Conservation (phyloP, 148 eudicot species). For the Chenopodium quinoa region DNA sequence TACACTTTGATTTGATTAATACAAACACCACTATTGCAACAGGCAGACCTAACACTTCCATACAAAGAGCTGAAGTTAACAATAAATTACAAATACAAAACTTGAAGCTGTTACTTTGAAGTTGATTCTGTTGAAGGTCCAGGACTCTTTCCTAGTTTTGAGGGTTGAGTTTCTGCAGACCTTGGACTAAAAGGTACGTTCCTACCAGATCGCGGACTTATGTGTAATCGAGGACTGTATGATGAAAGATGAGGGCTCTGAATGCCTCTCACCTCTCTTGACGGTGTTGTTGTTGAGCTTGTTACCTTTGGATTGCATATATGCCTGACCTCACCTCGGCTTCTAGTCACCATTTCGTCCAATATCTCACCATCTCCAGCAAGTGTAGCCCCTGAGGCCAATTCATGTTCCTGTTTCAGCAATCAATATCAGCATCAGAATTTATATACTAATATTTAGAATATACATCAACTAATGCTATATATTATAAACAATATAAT, state of each 20-base stretch:
- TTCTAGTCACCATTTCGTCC: slow-evolving; percentile 76
- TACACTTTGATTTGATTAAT: slow-evolving; percentile 28
- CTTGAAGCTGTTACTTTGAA: slow-evolving; percentile 22
- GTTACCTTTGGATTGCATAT: slow-evolving; percentile 63
- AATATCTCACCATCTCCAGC: slow-evolving; percentile 61
- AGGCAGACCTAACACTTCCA: slow-evolving; percentile 6
- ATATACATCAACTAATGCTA: background rate
- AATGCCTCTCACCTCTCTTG: slow-evolving; percentile 36
- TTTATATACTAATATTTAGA: background rate
- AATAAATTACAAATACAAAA: background rate
- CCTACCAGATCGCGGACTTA: slow-evolving; percentile 43
- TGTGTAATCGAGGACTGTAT: slow-evolving; percentile 57
- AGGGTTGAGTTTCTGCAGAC: slow-evolving; percentile 35
- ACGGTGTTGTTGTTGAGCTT: slow-evolving; percentile 68
- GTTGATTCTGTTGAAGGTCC: slow-evolving; percentile 32
- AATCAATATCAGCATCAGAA: background rate
- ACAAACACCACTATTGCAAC: slow-evolving; percentile 21
- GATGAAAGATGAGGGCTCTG: slow-evolving; percentile 49
- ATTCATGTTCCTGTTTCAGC: slow-evolving; percentile 55
- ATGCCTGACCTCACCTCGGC: slow-evolving; percentile 78
- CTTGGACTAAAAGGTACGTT: slow-evolving; percentile 52
- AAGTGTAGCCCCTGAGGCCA: slow-evolving; percentile 46
- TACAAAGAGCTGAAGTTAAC: slow-evolving; percentile 5
- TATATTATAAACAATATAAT: background rate
- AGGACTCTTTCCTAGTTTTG: slow-evolving; percentile 53